Conservation (phyloP, 768 basidiomycete species). For the Boletales sp. region DNA sequence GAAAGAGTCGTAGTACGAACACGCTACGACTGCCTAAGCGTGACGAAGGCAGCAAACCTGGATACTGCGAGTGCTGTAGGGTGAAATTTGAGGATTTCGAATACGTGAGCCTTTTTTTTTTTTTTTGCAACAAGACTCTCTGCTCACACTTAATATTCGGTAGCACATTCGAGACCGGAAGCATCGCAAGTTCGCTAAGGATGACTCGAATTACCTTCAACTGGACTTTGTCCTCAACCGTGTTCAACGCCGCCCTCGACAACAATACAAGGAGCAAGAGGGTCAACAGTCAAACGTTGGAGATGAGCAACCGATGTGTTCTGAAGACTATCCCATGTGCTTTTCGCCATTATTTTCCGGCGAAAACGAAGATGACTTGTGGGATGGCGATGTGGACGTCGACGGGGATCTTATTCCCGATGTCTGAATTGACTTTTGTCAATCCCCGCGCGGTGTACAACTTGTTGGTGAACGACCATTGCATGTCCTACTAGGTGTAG, state of each 20-base stretch:
- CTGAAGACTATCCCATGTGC: conserved; percentile 23
- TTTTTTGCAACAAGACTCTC: background rate
- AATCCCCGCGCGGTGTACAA: conserved; percentile 10
- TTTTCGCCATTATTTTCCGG: conserved; percentile 13
- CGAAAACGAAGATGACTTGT: conserved; percentile 14
- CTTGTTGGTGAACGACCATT: conserved; percentile 20
- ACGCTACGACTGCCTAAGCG: conserved; percentile 71
- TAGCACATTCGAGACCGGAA: conserved; percentile 73
- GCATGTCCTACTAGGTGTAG: conserved; percentile 16
- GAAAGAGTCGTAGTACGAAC: conserved; percentile 80
- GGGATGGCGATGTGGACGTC: conserved; percentile 18
- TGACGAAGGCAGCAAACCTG: conserved; percentile 86
- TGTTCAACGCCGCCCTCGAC: conserved; percentile 45
- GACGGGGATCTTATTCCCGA: conserved; percentile 19
- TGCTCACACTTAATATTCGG: conserved; percentile 2
- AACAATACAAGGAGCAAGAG: conserved; percentile 27
- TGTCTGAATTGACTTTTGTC: conserved; percentile 12
- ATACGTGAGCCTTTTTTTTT: conserved; percentile 42
- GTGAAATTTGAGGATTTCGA: conserved; percentile 86
- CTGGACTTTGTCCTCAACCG: conserved; percentile 73
- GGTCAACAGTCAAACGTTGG: background rate
- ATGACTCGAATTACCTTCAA: conserved; percentile 72
- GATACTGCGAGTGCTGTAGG: conserved; percentile 97
- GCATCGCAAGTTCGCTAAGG: conserved; percentile 79
- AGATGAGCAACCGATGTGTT: conserved; percentile 8